Conservation (phyloP, 2,329 filamentous ascomycete species). For the Ophiostoma piceae region DNA sequence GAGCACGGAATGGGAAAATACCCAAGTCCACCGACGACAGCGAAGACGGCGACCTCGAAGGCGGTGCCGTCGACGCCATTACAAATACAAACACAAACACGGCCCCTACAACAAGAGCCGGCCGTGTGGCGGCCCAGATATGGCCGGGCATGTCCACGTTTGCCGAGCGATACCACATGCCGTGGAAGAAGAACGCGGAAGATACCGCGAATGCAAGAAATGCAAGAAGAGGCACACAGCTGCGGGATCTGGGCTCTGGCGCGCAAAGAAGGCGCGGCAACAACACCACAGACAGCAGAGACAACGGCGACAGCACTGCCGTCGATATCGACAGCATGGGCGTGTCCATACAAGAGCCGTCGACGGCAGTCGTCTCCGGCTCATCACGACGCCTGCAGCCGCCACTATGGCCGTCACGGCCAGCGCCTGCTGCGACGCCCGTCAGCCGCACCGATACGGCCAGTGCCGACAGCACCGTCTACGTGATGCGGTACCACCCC, state of each 20-base stretch:
- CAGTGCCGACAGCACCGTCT: conserved; percentile 59
- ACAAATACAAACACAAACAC: neutral
- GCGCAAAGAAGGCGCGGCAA: conserved; percentile 25
- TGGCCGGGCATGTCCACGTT: conserved; percentile 35
- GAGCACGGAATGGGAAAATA: conserved; percentile 22
- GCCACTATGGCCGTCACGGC: conserved; percentile 52
- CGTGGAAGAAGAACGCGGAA: conserved; percentile 26
- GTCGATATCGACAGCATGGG: neutral
- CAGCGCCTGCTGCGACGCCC: conserved; percentile 50
- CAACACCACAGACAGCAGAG: conserved; percentile 22
- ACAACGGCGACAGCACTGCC: conserved; percentile 31
- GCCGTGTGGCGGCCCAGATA: neutral
- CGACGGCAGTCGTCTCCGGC: neutral
- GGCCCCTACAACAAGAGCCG: neutral
- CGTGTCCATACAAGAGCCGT: conserved; percentile 27
- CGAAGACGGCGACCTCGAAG: conserved; percentile 37
- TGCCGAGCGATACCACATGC: conserved; percentile 37
- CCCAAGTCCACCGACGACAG: conserved; percentile 26
- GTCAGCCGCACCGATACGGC: conserved; percentile 58
- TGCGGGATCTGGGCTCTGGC: neutral
- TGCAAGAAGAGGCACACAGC: neutral
- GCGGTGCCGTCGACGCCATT: neutral
- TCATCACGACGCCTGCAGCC: conserved; percentile 36
- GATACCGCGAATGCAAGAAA: neutral
- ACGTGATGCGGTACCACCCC: conserved; percentile 57